These are phyloP conservation scores for Castanea crenata DNA, from an alignment of 306 rosid species.

Conservation along the genomic window DNA sequence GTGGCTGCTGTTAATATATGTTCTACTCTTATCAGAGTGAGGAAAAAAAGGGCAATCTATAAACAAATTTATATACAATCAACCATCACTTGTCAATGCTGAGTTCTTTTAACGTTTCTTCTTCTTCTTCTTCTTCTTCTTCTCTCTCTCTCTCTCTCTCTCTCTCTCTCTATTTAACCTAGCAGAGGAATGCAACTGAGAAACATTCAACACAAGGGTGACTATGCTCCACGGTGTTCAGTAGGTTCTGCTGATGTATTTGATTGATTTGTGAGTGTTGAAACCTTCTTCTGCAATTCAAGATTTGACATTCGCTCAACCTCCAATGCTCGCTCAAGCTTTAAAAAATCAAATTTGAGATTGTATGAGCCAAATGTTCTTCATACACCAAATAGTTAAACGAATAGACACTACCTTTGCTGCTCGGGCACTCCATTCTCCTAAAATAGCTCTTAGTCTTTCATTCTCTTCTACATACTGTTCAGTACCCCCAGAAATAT, in stretches of 20 bases:
- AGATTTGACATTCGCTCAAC: slow-evolving; percentile 47
- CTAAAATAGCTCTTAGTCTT: slow-evolving; percentile 88
- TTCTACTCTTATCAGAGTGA: too few relatives aligned
- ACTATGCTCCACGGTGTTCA: slow-evolving; percentile 27
- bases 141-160: not conserved
- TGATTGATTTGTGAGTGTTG: slow-evolving; percentile 30
- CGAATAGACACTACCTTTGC: slow-evolving; percentile 69
- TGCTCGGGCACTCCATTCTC: slow-evolving; percentile 95
- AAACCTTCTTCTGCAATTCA: slow-evolving; percentile 54
- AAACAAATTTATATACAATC: not conserved
- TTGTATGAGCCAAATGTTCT: not conserved
- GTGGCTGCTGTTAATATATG: not conserved
- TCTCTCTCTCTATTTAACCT: not conserved
- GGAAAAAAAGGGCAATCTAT: not conserved
- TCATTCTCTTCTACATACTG: slow-evolving; percentile 99
- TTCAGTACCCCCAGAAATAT: not conserved
- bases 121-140: not conserved
- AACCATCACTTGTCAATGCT: not conserved
- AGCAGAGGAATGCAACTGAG: not conserved
- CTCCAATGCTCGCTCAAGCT: slow-evolving; percentile 66
- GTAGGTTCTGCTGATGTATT: slow-evolving; percentile 27
- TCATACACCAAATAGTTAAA: not conserved
- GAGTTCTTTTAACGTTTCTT: not conserved
- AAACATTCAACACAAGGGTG: not conserved
- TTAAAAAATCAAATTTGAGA: not conserved